Percentiles rank a stretch among this genome's conserved stretches.
Conservation (phyloP, 768 basidiomycete genomes). For the Hericium coralloides region DNA sequence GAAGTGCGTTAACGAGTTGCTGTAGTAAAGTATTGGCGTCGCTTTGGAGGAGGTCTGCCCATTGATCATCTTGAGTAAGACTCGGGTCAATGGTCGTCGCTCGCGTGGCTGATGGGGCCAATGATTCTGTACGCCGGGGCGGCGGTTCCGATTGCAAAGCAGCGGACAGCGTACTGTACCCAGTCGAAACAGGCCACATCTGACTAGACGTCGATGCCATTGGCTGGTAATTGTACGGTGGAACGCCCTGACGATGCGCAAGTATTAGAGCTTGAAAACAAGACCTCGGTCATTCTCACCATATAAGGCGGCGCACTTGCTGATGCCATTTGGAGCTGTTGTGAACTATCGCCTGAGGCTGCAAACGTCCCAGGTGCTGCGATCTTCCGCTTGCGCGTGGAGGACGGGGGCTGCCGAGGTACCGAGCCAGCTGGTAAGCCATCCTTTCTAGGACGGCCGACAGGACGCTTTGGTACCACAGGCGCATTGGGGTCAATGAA, state of each 20-base stretch:
- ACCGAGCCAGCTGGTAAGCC: constrained; percentile 74
- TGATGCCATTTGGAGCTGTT: not conserved
- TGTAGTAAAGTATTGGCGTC: constrained; percentile 51
- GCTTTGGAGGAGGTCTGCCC: constrained; percentile 49
- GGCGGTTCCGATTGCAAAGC: constrained; percentile 14
- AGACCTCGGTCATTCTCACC: not conserved
- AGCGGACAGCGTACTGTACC: constrained; percentile 13
- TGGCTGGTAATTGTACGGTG: constrained; percentile 3
- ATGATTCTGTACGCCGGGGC: not conserved
- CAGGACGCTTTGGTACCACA: constrained; percentile 65
- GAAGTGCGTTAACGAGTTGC: constrained; percentile 46
- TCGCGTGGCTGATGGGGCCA: not conserved
- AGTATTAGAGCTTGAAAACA: not conserved
- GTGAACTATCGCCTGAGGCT: not conserved
- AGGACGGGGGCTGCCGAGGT: constrained; percentile 25
- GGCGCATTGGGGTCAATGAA: constrained; percentile 26
- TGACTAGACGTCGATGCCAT: not conserved
- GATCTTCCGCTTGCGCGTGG: constrained; percentile 11
- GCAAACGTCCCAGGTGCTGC: constrained; percentile 25
- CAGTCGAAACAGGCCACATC: constrained; percentile 4
- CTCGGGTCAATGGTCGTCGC: constrained; percentile 16
- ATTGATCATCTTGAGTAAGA: constrained; percentile 45
- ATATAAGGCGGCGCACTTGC: constrained; percentile 7
- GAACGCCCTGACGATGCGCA: not conserved
- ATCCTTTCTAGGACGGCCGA: constrained; percentile 75